Conservation (phyloP, 177 flowering plant species). For the Tripterygium wilfordii region DNA sequence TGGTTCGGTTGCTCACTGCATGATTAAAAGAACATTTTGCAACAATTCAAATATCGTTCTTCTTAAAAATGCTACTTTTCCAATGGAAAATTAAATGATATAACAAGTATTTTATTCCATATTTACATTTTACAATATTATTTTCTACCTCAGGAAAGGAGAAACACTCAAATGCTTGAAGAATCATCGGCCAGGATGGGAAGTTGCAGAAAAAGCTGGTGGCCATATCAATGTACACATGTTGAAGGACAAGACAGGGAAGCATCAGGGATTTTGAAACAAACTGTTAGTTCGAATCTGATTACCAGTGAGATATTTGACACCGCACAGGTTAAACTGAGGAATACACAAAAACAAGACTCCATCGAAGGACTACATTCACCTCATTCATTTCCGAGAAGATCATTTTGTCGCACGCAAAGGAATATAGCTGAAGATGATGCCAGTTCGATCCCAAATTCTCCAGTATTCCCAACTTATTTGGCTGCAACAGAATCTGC, state of each 20-base stretch:
- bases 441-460: constrained; percentile 27
- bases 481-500: constrained; percentile 78
- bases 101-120: not conserved
- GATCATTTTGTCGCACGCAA: constrained; percentile 33
- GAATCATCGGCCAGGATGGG: constrained; percentile 2
- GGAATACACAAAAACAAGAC: constrained; percentile 16
- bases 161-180: constrained; percentile 16
- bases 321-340: constrained; percentile 8
- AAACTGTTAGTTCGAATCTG: constrained; percentile 5
- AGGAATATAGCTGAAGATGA: constrained; percentile 24
- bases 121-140: too few relatives aligned
- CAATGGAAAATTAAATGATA: not conserved
- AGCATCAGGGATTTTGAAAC: not conserved
- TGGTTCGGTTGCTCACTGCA: not conserved
- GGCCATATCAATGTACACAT: constrained; percentile 14
- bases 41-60: not conserved
- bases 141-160: constrained; percentile 43
- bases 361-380: constrained; percentile 12
- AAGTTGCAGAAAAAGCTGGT: constrained; percentile 11
- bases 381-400: constrained; percentile 27
- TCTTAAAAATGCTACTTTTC: too few relatives aligned
- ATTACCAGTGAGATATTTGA: not conserved
- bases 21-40: not conserved
- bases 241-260: constrained; percentile 2
- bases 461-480: constrained; percentile 57